A percentile compares a stretch with the other conserved stretches of the same genome.
Evolutionary conservation across 768 basidiomycete species (phyloP).

Genomic region (Aureoboletus auriporus): DNA sequence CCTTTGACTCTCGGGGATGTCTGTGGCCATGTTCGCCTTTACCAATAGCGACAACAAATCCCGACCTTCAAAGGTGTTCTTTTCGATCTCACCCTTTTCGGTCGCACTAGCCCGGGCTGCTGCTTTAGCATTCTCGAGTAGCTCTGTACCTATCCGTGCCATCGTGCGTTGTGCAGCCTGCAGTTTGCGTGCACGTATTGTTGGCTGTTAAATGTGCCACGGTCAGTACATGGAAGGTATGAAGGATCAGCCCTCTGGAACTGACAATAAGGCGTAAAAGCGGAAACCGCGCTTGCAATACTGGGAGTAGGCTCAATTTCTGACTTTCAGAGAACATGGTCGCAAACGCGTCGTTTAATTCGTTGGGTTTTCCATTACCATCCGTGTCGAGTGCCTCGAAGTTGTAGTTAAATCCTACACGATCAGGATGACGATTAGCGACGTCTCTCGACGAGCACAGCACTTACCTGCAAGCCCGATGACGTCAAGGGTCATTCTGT

Average conservation of each 20-base stretch:
- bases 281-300: conserved; percentile 36
- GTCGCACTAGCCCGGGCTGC: conserved; percentile 23
- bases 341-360: conserved; percentile 31
- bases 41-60: conserved; percentile 42
- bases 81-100: conserved; percentile 29
- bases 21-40: conserved; percentile 57
- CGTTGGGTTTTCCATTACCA: conserved; percentile 22
- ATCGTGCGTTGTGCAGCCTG: conserved; percentile 39
- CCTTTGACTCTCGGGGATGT: conserved; percentile 50
- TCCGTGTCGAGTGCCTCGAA: conserved; percentile 29
- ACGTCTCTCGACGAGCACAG: no score
- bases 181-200: background rate
- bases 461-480: conserved; percentile 37
- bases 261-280: conserved; percentile 38
- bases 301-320: conserved; percentile 15
- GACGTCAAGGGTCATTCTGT: conserved; percentile 35
- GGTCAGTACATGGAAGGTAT: no score
- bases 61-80: conserved; percentile 34
- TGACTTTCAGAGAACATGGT: conserved; percentile 15
- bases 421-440: no score
- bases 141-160: conserved; percentile 44
- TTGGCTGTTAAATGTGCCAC: background rate
- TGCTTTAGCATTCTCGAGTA: conserved; percentile 47
- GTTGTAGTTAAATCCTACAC: conserved; percentile 33
- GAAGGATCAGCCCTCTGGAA: background rate